phyloP scores from a whole-genome alignment of 202 grass and related monocot genomes.

The Thinopyrum obtusiflorum region DNA sequence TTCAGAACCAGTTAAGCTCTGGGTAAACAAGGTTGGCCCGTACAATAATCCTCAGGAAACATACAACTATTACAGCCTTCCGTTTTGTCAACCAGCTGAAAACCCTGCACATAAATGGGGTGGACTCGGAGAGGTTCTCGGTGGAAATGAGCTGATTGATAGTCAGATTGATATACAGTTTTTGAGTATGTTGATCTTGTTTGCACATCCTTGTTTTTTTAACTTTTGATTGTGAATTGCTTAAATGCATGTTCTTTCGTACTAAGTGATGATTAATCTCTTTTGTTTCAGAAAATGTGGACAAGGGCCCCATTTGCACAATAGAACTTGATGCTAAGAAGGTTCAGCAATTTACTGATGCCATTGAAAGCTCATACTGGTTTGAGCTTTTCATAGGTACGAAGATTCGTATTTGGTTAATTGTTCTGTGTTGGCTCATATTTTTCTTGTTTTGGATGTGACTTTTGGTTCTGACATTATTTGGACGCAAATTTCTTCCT shows the following conservation, averaged over 20 bases:
- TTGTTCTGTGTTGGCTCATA: not conserved
- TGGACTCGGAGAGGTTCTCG: constrained; percentile 91
- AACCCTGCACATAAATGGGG: constrained; percentile 87
- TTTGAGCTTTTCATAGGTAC: constrained; percentile 99
- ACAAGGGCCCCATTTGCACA: constrained; percentile 71
- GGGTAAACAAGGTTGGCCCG: constrained; percentile 99
- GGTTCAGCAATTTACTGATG: constrained; percentile 78
- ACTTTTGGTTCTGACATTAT: constrained; percentile 38
- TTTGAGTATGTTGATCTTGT: constrained; percentile 58
- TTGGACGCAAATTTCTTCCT: constrained; percentile 10
- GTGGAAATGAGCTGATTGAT: constrained; percentile 99
- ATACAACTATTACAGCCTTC: constrained; percentile 97
- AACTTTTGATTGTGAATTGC: constrained; percentile 18
- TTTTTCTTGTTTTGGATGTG: constrained; percentile 16
- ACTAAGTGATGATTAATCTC: not conserved
- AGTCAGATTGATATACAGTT: constrained; percentile 93
- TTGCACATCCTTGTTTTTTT: constrained; percentile 31
- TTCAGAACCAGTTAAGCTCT: constrained; percentile 71
- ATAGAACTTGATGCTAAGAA: constrained; percentile 78
- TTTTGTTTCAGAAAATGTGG: constrained; percentile 63
- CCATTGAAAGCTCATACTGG: constrained; percentile 96
- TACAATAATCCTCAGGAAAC: constrained; percentile 99
- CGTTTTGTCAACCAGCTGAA: constrained; percentile 85
- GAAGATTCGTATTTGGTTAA: constrained; percentile 11
- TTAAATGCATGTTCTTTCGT: constrained; percentile 25